Percentiles rank a stretch among this genome's conserved stretches.
Evolutionary conservation across 176 grass and related monocot genomes (phyloP).

Genomic region (Dendrocalamus sinicus): DNA sequence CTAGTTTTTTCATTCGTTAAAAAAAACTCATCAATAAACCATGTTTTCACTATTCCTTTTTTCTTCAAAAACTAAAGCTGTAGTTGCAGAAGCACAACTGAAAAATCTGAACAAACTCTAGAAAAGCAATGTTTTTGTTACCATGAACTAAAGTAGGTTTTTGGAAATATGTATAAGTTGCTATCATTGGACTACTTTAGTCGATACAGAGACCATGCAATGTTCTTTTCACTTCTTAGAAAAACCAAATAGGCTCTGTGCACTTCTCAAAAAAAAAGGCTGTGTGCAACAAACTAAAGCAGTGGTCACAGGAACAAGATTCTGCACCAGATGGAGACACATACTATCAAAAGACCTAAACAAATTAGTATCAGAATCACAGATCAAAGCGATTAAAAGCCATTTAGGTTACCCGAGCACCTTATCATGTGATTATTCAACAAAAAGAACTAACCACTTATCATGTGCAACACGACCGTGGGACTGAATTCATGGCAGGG

Average conservation of each 20-base stretch:
- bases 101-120: too few species aligned
- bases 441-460: neutral
- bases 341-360: constrained; percentile 29
- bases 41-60: too few species aligned
- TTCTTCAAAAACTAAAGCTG: too few species aligned
- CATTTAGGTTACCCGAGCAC: neutral
- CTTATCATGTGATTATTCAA: constrained; percentile 25
- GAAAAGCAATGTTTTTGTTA: neutral
- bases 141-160: neutral
- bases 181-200: constrained; percentile 1
- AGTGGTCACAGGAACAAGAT: constrained; percentile 46
- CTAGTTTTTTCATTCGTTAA: too few species aligned
- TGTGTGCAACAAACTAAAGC: constrained; percentile 39
- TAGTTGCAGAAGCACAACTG: too few species aligned
- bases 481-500: neutral
- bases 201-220: constrained; percentile 8
- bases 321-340: constrained; percentile 38
- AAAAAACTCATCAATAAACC: too few species aligned
- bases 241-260: neutral
- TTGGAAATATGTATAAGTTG: neutral
- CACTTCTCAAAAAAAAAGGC: neutral
- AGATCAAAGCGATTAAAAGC: constrained; percentile 9
- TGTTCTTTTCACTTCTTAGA: constrained; percentile 18
- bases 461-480: constrained; percentile 9
- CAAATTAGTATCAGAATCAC: neutral